Evolutionary conservation across 192 early-diverging fungal species (phyloP).

Genomic region (Podila minutissima): DNA sequence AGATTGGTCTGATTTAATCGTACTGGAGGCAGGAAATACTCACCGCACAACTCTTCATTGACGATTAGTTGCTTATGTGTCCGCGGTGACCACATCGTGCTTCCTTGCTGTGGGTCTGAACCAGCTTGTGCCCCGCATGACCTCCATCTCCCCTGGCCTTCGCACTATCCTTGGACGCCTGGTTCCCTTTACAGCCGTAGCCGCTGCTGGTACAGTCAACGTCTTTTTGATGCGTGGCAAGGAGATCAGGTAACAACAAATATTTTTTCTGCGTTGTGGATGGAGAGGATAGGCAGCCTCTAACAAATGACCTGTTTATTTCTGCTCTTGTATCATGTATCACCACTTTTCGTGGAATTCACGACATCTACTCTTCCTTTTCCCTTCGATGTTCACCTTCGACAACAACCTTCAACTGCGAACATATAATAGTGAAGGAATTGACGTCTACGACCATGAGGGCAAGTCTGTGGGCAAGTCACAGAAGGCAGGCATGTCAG

Average conservation of each 20-base stretch:
- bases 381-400: not conserved
- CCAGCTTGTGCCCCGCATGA: slow-evolving; percentile 67
- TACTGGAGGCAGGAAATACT: slow-evolving; percentile 56
- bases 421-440: slow-evolving; percentile 67
- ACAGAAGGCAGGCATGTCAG: slow-evolving; percentile 69
- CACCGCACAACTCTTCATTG: not conserved
- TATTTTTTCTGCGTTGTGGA: not conserved
- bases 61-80: slow-evolving; percentile 71
- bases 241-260: slow-evolving; percentile 64
- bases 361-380: too few relatives aligned
- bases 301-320: too few relatives aligned
- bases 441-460: slow-evolving; percentile 72
- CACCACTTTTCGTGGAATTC: too few relatives aligned
- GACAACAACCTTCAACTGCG: not conserved
- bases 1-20: too few relatives aligned
- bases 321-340: too few relatives aligned
- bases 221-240: slow-evolving; percentile 88
- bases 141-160: slow-evolving; percentile 51
- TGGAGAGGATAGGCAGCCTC: not conserved
- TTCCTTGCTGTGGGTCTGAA: slow-evolving; percentile 78
- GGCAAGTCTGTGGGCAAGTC: slow-evolving; percentile 75
- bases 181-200: slow-evolving; percentile 83
- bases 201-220: slow-evolving; percentile 83
- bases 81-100: slow-evolving; percentile 82
- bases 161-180: slow-evolving; percentile 57